These are phyloP conservation scores for Apiosordaria backusii DNA, from an alignment of 495 filamentous ascomycete species.

Conservation along the genomic window DNA sequence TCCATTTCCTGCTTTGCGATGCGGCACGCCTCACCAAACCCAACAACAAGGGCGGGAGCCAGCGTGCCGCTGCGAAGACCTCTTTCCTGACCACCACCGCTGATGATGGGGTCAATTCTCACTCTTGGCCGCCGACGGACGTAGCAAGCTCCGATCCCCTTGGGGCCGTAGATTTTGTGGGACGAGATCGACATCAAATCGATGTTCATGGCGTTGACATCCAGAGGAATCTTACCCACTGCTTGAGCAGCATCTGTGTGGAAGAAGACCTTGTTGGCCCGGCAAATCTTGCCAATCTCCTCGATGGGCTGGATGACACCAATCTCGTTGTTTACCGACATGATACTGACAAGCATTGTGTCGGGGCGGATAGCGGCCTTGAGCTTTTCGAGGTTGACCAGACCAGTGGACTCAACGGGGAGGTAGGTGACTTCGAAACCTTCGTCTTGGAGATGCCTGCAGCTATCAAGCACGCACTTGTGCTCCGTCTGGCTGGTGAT, in stretches of 20 bases:
- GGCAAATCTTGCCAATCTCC: conserved; percentile 89
- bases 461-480: conserved; percentile 97
- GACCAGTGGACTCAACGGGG: conserved; percentile 77
- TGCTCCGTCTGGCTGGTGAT: conserved; percentile 97
- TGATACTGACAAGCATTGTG: conserved; percentile 88
- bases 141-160: conserved; percentile 94
- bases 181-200: conserved; percentile 99
- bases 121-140: conserved; percentile 88
- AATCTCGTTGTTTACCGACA: conserved; percentile 99
- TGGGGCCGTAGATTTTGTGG: conserved; percentile 98
- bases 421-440: conserved; percentile 95
- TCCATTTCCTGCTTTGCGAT: conserved; percentile 83
- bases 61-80: conserved; percentile 91
- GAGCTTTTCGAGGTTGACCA: conserved; percentile 81
- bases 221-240: conserved; percentile 92
- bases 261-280: conserved; percentile 92
- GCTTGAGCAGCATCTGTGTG: conserved; percentile 97
- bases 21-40: conserved; percentile 92
- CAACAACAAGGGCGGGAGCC: conserved; percentile 82
- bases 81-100: conserved; percentile 92
- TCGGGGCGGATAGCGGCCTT: conserved; percentile 88
- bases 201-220: conserved; percentile 95
- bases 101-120: conserved; percentile 92
- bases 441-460: conserved; percentile 92
- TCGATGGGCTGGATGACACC: conserved; percentile 94